Base-by-base conservation (phyloP, 371 early-diverging fungal species). In the Coemansia sp. region DNA sequence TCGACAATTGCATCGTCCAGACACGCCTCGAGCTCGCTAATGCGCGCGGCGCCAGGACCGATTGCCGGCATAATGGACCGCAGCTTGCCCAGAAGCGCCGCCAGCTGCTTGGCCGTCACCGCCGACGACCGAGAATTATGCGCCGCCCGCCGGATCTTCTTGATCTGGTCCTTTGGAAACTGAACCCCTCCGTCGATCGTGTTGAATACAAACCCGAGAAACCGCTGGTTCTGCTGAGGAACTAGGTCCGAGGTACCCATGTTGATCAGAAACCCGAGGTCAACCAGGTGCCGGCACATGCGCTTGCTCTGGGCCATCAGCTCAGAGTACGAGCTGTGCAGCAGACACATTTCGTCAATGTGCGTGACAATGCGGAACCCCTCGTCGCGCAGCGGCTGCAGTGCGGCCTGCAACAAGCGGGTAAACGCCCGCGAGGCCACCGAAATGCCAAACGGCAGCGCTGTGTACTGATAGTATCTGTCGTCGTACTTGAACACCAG, bases 341-440 rank as follows among this genome's bases (percentile, higher is more conserved):
- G 38, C 36, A 78, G 48, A 9, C 72, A 76, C n/a, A 78, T 63
- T 20, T 81, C 77, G 75, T 81, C 78, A 2, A 81, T 66, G 41
- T 81, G 80, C 33, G 76, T 72, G 7, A 59, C 66, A 11, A 81
- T 56, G n/a, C 79, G 60, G 39, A 69, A 68, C 2, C 80, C 80
- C 10, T 68, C 63, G 6, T 41, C 60, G 31, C 78, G 60, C 11
- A 66, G 56, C 52, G 77, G 78, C 34, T 56, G 65, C 33, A 81
- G 49, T 0, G 77, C 63, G 1, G 80, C 72, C 26, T 69, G 65
- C 16, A 81, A 65, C 30, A 81, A 59, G 50, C 74, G 77, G 6
- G 81, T 82, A 49, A 84, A 83, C 12, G 77, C 76, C 7, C 61
- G 63, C 1, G 82, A 82, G 3, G 77, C 72, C n/a, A 79, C 68